These are phyloP conservation scores for Sergeia podlipaevii DNA, from an alignment of 208 protist species.

Conservation along the genomic window DNA sequence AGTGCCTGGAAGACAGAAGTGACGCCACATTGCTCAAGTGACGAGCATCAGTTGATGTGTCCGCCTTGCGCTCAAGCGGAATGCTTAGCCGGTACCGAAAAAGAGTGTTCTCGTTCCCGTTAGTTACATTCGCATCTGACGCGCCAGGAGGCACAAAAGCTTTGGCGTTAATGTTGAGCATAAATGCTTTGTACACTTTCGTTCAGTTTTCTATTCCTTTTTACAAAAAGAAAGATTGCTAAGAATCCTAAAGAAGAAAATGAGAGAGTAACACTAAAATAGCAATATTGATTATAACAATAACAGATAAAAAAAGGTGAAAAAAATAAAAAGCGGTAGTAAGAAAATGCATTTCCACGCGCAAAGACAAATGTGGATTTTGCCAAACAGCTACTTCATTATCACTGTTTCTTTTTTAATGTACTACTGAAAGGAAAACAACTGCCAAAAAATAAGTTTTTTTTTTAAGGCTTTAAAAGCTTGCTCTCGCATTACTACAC, in stretches of 20 bases:
- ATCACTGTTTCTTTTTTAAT: too few relatives aligned
- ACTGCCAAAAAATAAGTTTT: neutral
- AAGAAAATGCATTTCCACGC: neutral
- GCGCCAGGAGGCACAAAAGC: conserved; percentile 55
- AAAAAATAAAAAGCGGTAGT: neutral
- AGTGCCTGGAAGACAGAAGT: conserved; percentile 40
- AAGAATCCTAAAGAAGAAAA: conserved; percentile 4
- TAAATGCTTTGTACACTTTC: conserved; percentile 8
- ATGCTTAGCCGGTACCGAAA: conserved; percentile 63
- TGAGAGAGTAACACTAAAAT: conserved; percentile 1
- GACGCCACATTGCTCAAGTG: conserved; percentile 40
- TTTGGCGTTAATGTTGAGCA: conserved; percentile 80
- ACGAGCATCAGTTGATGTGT: conserved; percentile 21
- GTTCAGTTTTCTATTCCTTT: conserved; percentile 1
- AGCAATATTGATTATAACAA: conserved; percentile 2
- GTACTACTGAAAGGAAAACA: too few relatives aligned
- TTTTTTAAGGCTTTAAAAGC: conserved; percentile 5
- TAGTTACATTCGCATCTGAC: conserved; percentile 12
- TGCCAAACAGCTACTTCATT: too few relatives aligned
- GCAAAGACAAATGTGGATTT: too few relatives aligned
- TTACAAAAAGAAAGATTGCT: neutral
- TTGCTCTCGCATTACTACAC: neutral
- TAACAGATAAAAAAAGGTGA: conserved; percentile 2
- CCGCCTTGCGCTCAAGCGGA: conserved; percentile 21
- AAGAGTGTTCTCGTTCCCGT: conserved; percentile 16